Evolutionary conservation across 495 filamentous ascomycete genomes (phyloP), one percentile per base, ranked within the genome.

Genomic region (Aspergillus funiculosus): DNA sequence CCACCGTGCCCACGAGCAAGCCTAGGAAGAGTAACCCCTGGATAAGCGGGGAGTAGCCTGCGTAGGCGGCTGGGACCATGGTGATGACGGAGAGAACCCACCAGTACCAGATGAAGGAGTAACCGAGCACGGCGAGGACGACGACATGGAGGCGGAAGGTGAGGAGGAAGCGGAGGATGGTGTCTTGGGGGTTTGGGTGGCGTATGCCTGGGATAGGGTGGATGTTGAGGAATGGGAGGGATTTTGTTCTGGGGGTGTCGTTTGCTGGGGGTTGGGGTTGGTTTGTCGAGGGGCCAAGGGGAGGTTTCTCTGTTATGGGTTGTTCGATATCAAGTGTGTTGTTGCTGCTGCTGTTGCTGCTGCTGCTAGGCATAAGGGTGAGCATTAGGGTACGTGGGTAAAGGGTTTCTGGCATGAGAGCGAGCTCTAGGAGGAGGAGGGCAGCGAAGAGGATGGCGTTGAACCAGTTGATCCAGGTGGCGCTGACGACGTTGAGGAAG

Each of bases 41-140:
- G 20, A 77, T 74, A 10, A 79, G 58, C 4, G 77, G 73, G 0
- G 57, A 53, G 43, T 75, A 79, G 7, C 56, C 41, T 21, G 57
- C 53, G 48, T 83, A 83, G n/a, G 78, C 79, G 14, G 68, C 65
- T 0, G 80, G 80, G 6, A 80, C 60, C 64, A 78, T 69, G 3
- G 80, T 82, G 17, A 82, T 75, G 8, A 82, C 63, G 0, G 75
- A 78, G 5, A 81, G 50, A 8, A 83, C 59, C 78, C 77, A 82
- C 79, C 79, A 82, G 58, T 82, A 82, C 74, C 74, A 80, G 3
- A 66, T 53, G 49, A 81, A 82, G 40, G 62, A 72, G 58, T 77
- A 83, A 14, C 69, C 63, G 11, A 76, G 40, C 1, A 81, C 65
- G 4, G 66, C 47, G 17, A 79, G 59, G 0, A 64, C 55, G 0